Evolutionary conservation across 768 basidiomycete species (phyloP).

Genomic region (Lactifluus volemus): DNA sequence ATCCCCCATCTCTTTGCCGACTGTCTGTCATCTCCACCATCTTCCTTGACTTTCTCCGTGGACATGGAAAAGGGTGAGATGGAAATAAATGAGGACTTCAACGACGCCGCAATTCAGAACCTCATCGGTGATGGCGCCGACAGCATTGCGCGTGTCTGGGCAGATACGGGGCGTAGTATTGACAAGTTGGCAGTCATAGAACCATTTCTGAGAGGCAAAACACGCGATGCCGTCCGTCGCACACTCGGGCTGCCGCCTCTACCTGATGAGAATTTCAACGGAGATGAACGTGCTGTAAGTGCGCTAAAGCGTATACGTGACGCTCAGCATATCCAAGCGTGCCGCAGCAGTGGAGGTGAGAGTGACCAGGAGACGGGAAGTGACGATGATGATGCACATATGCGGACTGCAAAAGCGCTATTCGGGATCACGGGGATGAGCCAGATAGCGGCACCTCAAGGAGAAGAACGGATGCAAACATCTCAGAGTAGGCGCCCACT

Average conservation of each 20-base stretch:
- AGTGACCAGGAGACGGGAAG: slow-evolving; percentile 13
- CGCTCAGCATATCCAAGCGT: slow-evolving; percentile 6
- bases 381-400: slow-evolving; percentile 10
- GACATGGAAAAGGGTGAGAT: slow-evolving; percentile 4
- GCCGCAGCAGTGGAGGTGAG: background rate
- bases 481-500: background rate
- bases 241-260: background rate
- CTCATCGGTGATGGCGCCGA: slow-evolving; percentile 45
- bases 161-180: slow-evolving; percentile 36
- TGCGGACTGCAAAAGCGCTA: slow-evolving; percentile 6
- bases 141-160: slow-evolving; percentile 46
- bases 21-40: slow-evolving; percentile 34
- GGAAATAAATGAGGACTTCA: slow-evolving; percentile 20
- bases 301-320: slow-evolving; percentile 5
- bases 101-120: slow-evolving; percentile 54
- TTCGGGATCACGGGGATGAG: slow-evolving; percentile 1
- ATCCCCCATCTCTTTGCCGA: slow-evolving; percentile 61
- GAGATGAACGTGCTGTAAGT: background rate
- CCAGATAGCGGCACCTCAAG: background rate
- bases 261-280: background rate
- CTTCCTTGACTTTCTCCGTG: background rate
- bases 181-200: slow-evolving; percentile 39
- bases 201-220: slow-evolving; percentile 33
- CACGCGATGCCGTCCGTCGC: slow-evolving; percentile 27
- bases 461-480: background rate